Evolutionary conservation across 768 basidiomycete genomes (phyloP), one percentile per base, ranked within the genome.

Genomic region (Dictyophora rubrovolvata): DNA sequence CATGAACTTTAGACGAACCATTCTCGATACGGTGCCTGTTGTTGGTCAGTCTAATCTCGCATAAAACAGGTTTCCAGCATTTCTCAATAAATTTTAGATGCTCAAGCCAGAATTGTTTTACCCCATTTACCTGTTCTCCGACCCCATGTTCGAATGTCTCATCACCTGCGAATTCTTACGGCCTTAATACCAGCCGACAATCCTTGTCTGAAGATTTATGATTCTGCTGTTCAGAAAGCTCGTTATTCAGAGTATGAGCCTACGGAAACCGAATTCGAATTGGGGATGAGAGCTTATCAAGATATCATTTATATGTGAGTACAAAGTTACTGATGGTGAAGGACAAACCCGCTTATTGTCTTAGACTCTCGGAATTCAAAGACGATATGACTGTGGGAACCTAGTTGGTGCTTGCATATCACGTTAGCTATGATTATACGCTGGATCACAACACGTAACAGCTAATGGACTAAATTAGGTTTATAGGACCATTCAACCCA

Each of bases 101-200:
- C 72, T 10, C 76, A 86, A 50, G 85, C 87, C 28, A 87, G 83
- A 63, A 68, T 79, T 52, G 78, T 90, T 46, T 86, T 91, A 61
- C 89, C 89, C 28, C 79, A 80, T 37, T 81, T 87, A 55, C 89
- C 88, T 12, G 65, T 72, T 17, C 69, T 86, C 65, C 84, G 85
- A 63, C 87, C 88, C 1, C 84, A 87, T 68, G 77, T 77, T 4
- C 83, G 87, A 63, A 85, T 90, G 85, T 74, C 86, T 52, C 83
- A 87, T 68, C 87, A 90, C 68, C 87, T 89, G 66, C 83, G 88
- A 48, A 88, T 86, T 71, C 78, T 91, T 36, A 70, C 79, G 2
- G 87, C 87, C 0, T 75, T 91, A 1, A 59, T 82, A 75, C 58
- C 75, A 69, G 47, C 73, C 6, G 61, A 58, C 17, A 35, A 56